Evolutionary conservation across 345 rosid species (phyloP), one percentile per base, ranked within the genome.

Genomic region (Rhodamnia argentea): DNA sequence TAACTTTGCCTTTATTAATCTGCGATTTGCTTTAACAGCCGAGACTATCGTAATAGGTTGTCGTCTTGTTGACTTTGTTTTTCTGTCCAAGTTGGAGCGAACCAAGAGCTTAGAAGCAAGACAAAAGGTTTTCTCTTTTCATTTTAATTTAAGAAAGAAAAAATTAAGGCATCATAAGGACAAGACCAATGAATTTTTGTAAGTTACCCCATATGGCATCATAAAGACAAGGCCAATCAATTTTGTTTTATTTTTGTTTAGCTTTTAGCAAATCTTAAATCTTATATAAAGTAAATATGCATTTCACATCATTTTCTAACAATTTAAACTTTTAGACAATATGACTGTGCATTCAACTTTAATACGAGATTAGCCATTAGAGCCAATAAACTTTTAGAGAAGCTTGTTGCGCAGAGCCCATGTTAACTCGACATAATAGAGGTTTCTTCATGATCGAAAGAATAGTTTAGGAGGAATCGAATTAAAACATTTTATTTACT

Each of bases 301-400:
- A 42, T 42, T 42, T 42, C 47, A 42, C 47, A 42, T 6, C 4
- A 6, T 42, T 62, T 29, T 15, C 3, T 29, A 62, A 62, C 29
- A 29, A 29, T 62, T 14, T 27, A 62, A 14, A 5, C 20, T 27
- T 60, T 62, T 26, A 26, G 1, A 59, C 6, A 14, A 13, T 27
- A 27, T 16, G 1, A 13, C 6, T 27, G 74, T 20, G 1, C 18
- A 6, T 62, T 27, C 75, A 14, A 1, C 5, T 14, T 15, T 62
- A 0, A 14, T 0, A 27, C 0, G 3, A 11, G 2, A 0, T 60
- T 60, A n/a, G 27, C 1, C 32, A 10, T 29, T 14, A 62, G 5
- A 3, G 75, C 16, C 22, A 5, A 62, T 29, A 18, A 62, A 3
- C 11, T 50, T 50, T 50, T 50, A 9, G 13, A 50, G 52, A 50